Conservation (phyloP, 345 rosid genomes). For the Firmiana major region DNA sequence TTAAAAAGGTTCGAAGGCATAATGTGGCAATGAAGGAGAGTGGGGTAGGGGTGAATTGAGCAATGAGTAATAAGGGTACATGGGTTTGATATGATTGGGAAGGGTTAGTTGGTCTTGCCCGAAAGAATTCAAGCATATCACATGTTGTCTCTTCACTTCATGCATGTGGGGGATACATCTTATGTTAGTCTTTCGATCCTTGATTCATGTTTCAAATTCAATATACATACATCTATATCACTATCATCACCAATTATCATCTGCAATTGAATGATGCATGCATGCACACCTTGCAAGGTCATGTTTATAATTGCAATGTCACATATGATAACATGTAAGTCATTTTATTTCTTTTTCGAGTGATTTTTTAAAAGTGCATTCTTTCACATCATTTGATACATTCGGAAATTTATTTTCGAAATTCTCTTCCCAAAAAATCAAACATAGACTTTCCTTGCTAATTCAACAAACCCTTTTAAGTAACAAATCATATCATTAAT, state of each 20-base stretch:
- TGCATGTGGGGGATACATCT: constrained; percentile 18
- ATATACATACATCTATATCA: no score
- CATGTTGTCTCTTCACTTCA: constrained; percentile 21
- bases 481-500: not conserved
- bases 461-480: no score
- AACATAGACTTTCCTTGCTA: no score
- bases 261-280: not conserved
- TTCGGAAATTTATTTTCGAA: no score
- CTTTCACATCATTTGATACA: no score
- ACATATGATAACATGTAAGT: no score
- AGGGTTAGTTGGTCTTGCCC: constrained; percentile 18
- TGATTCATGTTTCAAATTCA: not conserved
- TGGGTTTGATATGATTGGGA: constrained; percentile 22
- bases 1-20: not conserved
- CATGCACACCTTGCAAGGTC: no score
- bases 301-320: no score
- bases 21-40: constrained; percentile 21
- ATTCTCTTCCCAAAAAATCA: no score
- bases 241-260: not conserved
- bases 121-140: constrained; percentile 19
- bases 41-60: not conserved
- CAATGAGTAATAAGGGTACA: constrained; percentile 5
- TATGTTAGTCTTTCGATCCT: not conserved
- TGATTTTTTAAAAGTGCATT: no score
- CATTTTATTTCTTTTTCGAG: no score